Evolutionary conservation across 2,329 filamentous ascomycete species (phyloP).

Genomic region (Sordariomycetes sp.): DNA sequence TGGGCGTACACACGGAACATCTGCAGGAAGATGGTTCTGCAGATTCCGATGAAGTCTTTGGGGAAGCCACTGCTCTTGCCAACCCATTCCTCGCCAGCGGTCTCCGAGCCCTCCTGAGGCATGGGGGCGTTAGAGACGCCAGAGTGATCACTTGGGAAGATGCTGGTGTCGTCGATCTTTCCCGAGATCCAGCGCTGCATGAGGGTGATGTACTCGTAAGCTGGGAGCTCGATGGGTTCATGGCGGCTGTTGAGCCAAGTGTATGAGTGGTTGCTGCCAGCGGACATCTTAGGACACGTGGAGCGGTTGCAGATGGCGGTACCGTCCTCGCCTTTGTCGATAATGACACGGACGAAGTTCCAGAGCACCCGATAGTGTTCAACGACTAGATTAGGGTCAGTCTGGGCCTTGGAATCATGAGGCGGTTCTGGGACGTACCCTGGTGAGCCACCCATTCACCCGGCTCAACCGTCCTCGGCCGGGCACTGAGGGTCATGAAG

Average conservation of each 20-base stretch:
- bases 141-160: constrained; percentile 76
- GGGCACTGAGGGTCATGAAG: constrained; percentile 93
- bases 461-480: constrained; percentile 86
- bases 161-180: constrained; percentile 75
- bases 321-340: constrained; percentile 75
- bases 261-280: constrained; percentile 78
- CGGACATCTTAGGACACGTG: constrained; percentile 87
- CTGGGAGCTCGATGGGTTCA: constrained; percentile 78
- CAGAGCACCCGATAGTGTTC: constrained; percentile 87
- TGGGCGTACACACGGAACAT: constrained; percentile 97
- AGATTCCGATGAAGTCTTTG: constrained; percentile 71
- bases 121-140: constrained; percentile 51
- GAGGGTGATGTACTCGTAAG: constrained; percentile 80
- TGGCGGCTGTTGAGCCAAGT: constrained; percentile 82
- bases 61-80: constrained; percentile 86
- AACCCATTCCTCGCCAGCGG: constrained; percentile 61
- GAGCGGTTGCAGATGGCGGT: constrained; percentile 74
- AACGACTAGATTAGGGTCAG: constrained; percentile 51
- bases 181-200: constrained; percentile 92
- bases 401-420: neutral
- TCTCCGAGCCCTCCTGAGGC: constrained; percentile 40
- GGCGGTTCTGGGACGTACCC: constrained; percentile 43
- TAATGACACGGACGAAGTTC: constrained; percentile 81
- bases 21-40: constrained; percentile 83
- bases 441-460: constrained; percentile 97